phyloP scores from a whole-genome alignment of 805 yeast species.

The Candida qinlingensis region DNA sequence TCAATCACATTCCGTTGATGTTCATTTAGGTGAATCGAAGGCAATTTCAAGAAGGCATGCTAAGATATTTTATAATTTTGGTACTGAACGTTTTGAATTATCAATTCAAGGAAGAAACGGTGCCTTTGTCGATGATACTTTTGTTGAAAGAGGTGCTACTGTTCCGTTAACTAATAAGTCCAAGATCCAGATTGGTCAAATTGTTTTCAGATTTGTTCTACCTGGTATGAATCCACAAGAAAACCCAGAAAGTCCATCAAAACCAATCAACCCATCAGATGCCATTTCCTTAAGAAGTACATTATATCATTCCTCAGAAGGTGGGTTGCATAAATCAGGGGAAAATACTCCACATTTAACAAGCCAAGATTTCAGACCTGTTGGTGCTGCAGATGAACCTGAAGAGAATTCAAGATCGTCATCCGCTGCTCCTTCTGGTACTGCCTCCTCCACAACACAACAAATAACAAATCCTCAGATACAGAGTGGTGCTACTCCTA shows the following conservation, averaged over 20 bases:
- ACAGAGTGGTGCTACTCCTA: no score
- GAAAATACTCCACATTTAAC: slow-evolving; percentile 16
- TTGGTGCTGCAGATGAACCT: slow-evolving; percentile 14
- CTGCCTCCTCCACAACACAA: no score
- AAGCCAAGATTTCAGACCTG: slow-evolving; percentile 22
- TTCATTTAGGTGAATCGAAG: slow-evolving; percentile 86
- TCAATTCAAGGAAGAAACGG: slow-evolving; percentile 93
- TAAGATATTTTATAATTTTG: slow-evolving; percentile 92
- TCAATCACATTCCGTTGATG: slow-evolving; percentile 71
- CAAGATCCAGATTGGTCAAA: slow-evolving; percentile 88
- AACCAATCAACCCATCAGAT: slow-evolving; percentile 54
- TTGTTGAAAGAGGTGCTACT: slow-evolving; percentile 87
- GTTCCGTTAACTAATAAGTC: slow-evolving; percentile 80
- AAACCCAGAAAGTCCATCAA: slow-evolving; percentile 24
- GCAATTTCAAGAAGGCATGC: slow-evolving; percentile 95
- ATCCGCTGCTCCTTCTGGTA: not conserved
- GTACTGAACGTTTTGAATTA: slow-evolving; percentile 89
- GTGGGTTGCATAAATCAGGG: slow-evolving; percentile 5
- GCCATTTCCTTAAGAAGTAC: slow-evolving; percentile 52
- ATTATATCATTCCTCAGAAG: slow-evolving; percentile 30
- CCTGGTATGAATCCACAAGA: slow-evolving; percentile 56
- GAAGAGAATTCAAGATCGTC: not conserved
- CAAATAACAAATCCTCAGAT: no score
- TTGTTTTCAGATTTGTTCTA: slow-evolving; percentile 79
- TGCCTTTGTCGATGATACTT: slow-evolving; percentile 89